Base-by-base conservation (phyloP, 2,329 filamentous ascomycete genomes). In the Neopestalotiopsis rosae region DNA sequence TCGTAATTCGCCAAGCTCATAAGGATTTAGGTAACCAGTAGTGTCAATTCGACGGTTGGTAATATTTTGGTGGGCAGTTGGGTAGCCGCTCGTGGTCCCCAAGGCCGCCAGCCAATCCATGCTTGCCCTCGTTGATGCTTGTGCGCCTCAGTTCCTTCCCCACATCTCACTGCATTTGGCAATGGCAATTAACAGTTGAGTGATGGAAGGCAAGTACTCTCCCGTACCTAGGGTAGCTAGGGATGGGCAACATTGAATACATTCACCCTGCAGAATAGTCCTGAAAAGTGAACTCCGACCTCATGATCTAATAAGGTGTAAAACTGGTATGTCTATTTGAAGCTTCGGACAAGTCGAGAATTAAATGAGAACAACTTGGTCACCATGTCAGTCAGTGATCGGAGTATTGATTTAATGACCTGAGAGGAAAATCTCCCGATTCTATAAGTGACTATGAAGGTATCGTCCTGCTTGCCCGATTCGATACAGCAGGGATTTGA, bases 381-480 rank as follows among this genome's bases (percentile, higher is more conserved):
- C 6, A 38, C 10, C 6, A 38, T 38, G 10, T 10, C 10, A 10
- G 34, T 10, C 34, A 38, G 10, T 10, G 34, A 6, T 52, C 17
- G 17, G 24, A 28, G n/a, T 52, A 52, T 52, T 20, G 45, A 24
- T 17, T 9, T 9, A 7, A n/a, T 49, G 42, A 49, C n/a, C 12
- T 45, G 10, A n/a, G 4, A 34, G 24, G 13, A 34, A 10, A 30
- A 24, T 52, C 10, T 24, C 24, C 57, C 57, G 57, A 28, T n/a
- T 59, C 24, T 28, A 34, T 38, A 38, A 28, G 24, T 38, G 10
- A 10, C 6, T 38, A 38, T 38, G 34, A 7, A 38, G 34, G 34
- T 38, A 10, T 59, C 57, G 57, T 59, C 10, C 57, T 59, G 57
- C 57, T 59, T 59, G 57, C 57, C 57, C 57, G 24, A 30, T 59